phyloP scores from a whole-genome alignment of 768 basidiomycete species.

The Trametes elegans region DNA sequence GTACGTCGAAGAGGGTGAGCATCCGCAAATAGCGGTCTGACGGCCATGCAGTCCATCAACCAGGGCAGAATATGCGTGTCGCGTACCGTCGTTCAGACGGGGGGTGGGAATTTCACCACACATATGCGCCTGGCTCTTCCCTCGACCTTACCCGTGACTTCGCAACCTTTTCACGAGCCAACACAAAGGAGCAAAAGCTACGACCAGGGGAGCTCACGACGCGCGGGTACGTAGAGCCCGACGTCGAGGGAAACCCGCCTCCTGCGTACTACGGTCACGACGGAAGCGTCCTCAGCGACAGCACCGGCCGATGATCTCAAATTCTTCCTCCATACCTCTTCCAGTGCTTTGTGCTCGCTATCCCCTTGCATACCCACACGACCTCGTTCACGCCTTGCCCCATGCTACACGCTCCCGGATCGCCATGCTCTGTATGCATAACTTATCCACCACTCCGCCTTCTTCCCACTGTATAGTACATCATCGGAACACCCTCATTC shows the following conservation, averaged over 20 bases:
- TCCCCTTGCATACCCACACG: not conserved
- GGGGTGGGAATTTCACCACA: conserved; percentile 51
- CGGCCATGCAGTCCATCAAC: conserved; percentile 41
- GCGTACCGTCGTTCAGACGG: conserved; percentile 52
- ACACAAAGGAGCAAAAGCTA: conserved; percentile 21
- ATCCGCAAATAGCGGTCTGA: not conserved
- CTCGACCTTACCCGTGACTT: conserved; percentile 16
- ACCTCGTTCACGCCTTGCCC: conserved; percentile 1
- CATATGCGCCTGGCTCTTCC: conserved; percentile 1
- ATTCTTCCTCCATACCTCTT: not conserved
- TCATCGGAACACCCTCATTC: not conserved
- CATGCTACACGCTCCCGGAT: conserved; percentile 13
- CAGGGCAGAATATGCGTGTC: conserved; percentile 58
- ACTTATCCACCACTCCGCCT: conserved; percentile 1
- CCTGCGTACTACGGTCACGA: conserved; percentile 18
- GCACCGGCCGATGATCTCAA: conserved; percentile 4
- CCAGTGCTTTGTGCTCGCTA: not conserved
- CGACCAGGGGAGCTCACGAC: conserved; percentile 23
- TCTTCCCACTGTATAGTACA: conserved; percentile 7
- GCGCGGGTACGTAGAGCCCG: conserved; percentile 23
- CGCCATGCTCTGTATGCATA: conserved; percentile 14
- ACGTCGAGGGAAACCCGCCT: conserved; percentile 17
- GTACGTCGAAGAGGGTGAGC: not conserved
- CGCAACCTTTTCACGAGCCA: conserved; percentile 5
- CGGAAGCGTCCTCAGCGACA: conserved; percentile 14